Conservation (phyloP, 257 asterid genomes). For the Lycium ferocissimum region DNA sequence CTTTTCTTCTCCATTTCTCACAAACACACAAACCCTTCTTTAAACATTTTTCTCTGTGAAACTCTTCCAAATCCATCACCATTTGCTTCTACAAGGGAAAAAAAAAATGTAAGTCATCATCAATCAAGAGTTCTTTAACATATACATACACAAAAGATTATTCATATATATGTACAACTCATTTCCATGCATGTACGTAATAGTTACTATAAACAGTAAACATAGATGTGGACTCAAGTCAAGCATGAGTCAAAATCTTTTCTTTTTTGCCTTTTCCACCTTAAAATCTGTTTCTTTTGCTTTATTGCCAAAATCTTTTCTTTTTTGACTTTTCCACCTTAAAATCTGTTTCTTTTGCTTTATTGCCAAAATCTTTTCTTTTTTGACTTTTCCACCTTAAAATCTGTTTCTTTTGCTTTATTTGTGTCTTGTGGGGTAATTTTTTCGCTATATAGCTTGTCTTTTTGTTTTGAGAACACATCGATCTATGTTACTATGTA, state of each 20-base stretch:
- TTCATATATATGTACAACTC: background rate
- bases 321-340: background rate
- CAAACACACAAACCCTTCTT: background rate
- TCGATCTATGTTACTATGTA: background rate
- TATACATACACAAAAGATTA: background rate
- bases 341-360: background rate
- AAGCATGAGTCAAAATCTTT: background rate
- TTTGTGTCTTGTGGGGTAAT: background rate
- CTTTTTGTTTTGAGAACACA: too few relatives aligned
- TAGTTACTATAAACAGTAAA: too few relatives aligned
- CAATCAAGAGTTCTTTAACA: background rate
- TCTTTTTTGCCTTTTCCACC: background rate
- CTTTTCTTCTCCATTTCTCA: background rate
- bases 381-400: background rate
- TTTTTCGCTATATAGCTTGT: background rate
- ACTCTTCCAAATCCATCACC: background rate
- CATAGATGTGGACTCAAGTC: background rate
- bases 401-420: background rate
- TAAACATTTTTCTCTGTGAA: background rate
- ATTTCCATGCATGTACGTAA: conserved; percentile 1
- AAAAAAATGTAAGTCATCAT: background rate
- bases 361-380: background rate
- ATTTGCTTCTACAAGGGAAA: background rate
- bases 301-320: background rate
- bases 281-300: background rate